These are phyloP conservation scores for Fusarium sp. DNA, from an alignment of 2,329 filamentous ascomycete species.

Conservation along the genomic window DNA sequence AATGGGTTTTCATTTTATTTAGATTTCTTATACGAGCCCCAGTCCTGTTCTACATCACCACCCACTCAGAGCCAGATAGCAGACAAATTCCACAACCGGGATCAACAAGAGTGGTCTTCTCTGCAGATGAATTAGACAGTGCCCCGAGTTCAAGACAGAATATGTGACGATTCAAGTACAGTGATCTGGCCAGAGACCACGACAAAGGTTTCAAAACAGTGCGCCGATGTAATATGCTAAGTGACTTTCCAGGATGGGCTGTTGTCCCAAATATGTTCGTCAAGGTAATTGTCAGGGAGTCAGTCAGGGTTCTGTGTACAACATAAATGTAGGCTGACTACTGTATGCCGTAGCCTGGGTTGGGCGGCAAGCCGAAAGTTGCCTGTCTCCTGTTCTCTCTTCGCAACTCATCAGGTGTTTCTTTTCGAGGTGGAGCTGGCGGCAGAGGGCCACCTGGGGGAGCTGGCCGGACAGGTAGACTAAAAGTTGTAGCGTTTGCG, in stretches of 20 bases:
- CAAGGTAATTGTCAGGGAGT: slow-evolving; percentile 20
- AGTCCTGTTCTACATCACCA: slow-evolving; percentile 30
- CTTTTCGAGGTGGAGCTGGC: slow-evolving; percentile 69
- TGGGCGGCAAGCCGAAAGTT: slow-evolving; percentile 61
- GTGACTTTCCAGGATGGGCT: slow-evolving; percentile 39
- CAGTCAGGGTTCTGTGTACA: slow-evolving; percentile 28
- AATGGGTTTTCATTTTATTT: slow-evolving; percentile 41
- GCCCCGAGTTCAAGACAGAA: slow-evolving; percentile 31
- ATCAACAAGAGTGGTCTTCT: slow-evolving; percentile 32
- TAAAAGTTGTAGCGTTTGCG: slow-evolving; percentile 64
- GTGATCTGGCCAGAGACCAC: slow-evolving; percentile 42
- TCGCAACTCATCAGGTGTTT: slow-evolving; percentile 64
- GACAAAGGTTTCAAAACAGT: slow-evolving; percentile 44
- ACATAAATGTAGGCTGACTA: slow-evolving; percentile 30
- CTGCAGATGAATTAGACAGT: slow-evolving; percentile 27
- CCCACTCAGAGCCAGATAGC: slow-evolving; percentile 38
- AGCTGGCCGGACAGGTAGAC: slow-evolving; percentile 72
- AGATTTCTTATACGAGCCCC: slow-evolving; percentile 37
- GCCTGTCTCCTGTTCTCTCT: slow-evolving; percentile 65
- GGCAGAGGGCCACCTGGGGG: slow-evolving; percentile 69
- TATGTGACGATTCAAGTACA: slow-evolving; percentile 39
- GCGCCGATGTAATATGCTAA: slow-evolving; percentile 51
- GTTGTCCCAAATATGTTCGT: slow-evolving; percentile 35
- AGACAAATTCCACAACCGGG: slow-evolving; percentile 26
- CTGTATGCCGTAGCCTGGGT: slow-evolving; percentile 52